Percentiles rank a stretch among this genome's conserved stretches.
These are phyloP conservation scores for Tetrahymena thermophila DNA, from an alignment of 73 alveolate species.

Conservation along the genomic window DNA sequence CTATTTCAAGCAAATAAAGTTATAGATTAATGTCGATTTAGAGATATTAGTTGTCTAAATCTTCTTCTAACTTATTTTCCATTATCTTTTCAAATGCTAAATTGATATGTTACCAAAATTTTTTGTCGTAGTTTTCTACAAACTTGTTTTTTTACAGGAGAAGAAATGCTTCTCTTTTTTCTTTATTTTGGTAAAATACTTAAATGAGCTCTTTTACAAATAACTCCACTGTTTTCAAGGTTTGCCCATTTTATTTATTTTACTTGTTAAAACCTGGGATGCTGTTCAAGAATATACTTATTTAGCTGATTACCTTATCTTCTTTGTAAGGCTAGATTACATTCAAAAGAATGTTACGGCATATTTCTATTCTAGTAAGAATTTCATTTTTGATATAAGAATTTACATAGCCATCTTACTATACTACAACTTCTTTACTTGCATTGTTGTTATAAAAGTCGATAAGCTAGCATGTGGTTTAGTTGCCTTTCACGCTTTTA, in stretches of 20 bases:
- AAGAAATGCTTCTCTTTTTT: not conserved
- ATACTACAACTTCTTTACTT: not conserved
- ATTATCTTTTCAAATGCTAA: not conserved
- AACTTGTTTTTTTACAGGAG: not conserved
- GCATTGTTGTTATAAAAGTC: not conserved
- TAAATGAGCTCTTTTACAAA: not conserved
- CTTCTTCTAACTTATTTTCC: not conserved
- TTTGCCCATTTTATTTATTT: not conserved
- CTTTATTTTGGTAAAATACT: not conserved
- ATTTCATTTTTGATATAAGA: not conserved
- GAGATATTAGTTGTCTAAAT: not conserved
- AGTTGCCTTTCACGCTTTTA: not conserved
- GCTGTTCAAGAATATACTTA: not conserved
- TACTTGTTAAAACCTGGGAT: not conserved
- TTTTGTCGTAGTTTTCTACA: not conserved
- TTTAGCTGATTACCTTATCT: not conserved
- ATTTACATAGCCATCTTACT: not conserved
- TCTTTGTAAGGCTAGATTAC: not conserved
- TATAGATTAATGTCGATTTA: not conserved
- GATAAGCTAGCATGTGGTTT: not conserved
- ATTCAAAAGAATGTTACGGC: not conserved
- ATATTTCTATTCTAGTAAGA: not conserved
- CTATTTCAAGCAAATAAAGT: not conserved
- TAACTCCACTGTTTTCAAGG: not conserved
- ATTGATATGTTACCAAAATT: not conserved